Base-by-base conservation (phyloP, 2,329 filamentous ascomycete genomes). In the Arthrobotrys conoides region DNA sequence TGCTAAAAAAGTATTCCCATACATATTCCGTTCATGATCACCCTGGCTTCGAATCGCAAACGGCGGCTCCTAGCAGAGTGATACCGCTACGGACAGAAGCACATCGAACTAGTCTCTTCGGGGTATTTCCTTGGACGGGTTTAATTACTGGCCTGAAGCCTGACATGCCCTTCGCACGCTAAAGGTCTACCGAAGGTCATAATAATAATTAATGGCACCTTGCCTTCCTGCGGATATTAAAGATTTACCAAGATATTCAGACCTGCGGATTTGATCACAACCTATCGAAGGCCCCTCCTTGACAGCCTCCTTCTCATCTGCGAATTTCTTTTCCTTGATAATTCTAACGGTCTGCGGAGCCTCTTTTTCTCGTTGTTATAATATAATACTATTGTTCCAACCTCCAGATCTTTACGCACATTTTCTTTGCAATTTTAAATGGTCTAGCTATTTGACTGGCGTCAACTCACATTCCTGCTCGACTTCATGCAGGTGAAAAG, bases 371-470 rank as follows among this genome's bases (percentile, higher is more conserved):
- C 20, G 18, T n/a, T 18, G 59, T 38, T 73, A 73, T 67, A 73
- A 73, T 73, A 73, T 67, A 73, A 73, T 73, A 59, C 49, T 46
- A 73, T 73, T 73, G 70, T 67, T 73, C 61, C 70, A 73, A 41
- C 70, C 61, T 67, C 48, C 38, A 63, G 36, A 10, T 44, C 18
- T 69, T 30, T 24, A 36, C 41, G 36, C 66, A 59, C 22, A 69
- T 69, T 57, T 69, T 61, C 36, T 48, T 22, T 48, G 20, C 51
- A 44, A 44, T 24, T 41, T 57, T 55, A 24, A 51, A 68, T 55
- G 20, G 38, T 68, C 48, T 27, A 55, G 30, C 33, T 53, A 48
- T 59, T 57, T 36, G 22, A 49, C 57, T 27, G 57, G 33, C 36
- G 36, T 27, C 57, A 44, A 61, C 66, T 61, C 49, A 53, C 66